Base-by-base conservation (phyloP, 257 asterid species). In the Capsicum rhomboideum region DNA sequence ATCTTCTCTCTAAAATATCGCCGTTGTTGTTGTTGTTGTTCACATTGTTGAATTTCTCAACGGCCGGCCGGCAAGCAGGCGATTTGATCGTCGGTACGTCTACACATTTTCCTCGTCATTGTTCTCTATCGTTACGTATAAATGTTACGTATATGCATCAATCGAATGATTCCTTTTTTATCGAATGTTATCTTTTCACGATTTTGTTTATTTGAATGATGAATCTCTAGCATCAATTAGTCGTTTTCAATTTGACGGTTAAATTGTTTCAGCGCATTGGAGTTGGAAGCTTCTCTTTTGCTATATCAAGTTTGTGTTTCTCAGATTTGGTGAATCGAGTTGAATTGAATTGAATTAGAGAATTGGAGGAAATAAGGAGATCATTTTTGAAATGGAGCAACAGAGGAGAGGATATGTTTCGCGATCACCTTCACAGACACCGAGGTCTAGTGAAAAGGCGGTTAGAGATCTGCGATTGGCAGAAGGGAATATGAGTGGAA, bases 391-490 rank as follows among this genome's bases (percentile, higher is more conserved):
- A 68, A 94, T 94, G 98, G 98, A 94, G 23, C 82, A 77, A 14
- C 92, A 92, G 82, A 90, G 98, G 87, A 94, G 97, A 75, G 94
- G 92, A 54, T 69, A 87, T 85, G 94, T 91, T 84, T 88, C 97
- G 29, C 85, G 90, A 61, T 93, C 97, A 40, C 97, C 97, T 2
- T 90, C 94, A 8, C 97, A 93, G 50, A 96, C 98, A 5, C 99
- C 98, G 61, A 92, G 93, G 49, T 96, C 99, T 68, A 90, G 86
- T 79, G 98, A 96, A 80, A 96, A 92, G 89, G 84, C 83, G 3
- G 89, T 67, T 54, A 90, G 98, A 89, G 98, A 94, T 96, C 96
- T 96, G 74, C 93, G 99, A 96, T 91, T 92, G 42, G 98, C 91
- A 61, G 98, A 96, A 59, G 98, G 98, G 34, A 90, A 86, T 84